Evolutionary conservation across 31 red algal species (phyloP), one percentile per base, ranked within the genome.

Genomic region (Porphyra umbilicalis): DNA sequence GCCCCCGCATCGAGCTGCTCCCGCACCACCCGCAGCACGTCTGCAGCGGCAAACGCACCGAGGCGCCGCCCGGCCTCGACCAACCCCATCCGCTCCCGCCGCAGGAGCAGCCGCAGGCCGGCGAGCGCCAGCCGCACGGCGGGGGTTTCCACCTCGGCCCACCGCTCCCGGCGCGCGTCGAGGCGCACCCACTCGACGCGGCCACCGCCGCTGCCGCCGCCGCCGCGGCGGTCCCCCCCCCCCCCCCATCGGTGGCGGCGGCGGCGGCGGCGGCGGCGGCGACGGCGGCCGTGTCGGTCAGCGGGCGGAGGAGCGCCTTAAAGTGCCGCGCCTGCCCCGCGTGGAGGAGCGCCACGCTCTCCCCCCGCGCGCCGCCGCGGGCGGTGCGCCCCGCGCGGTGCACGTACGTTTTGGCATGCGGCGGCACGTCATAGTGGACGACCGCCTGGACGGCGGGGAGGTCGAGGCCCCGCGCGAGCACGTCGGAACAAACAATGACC

Each of bases 311-410:
- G 87, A 94, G 85, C n/a, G 38, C 34, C 34, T 88, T 83, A 39
- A 94, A 94, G 68, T 94, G 92, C 36, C 81, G 79, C 29, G 77
- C 92, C 75, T 94, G 92, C 8, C 86, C 87, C 29, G 37, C 36
- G 76, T 87, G 13, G 14, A 94, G 57, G 10, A 90, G n/a, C 16
- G 92, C 84, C 2, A 92, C 83, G n/a, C 85, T 90, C 35, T 36
- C 84, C 29, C 96, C 96, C 35, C 76, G 30, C 33, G 88, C 87
- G 14, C 96, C 96, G 0, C 93, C 96, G 42, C 96, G 87, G 29
- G 91, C 96, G 1, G 96, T 98, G 18, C 96, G 88, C 35, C 96
- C 96, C n/a, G 90, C 86, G 18, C 96, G 88, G 85, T 98, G 96
- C 32, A 98, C 77, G 76, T 98, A 98, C 35, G 94, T 94, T 35